A percentile compares a stretch with the other conserved stretches of the same genome.
Evolutionary conservation across 2,329 filamentous ascomycete genomes (phyloP).

Genomic region (Orbilia ellipsospora): DNA sequence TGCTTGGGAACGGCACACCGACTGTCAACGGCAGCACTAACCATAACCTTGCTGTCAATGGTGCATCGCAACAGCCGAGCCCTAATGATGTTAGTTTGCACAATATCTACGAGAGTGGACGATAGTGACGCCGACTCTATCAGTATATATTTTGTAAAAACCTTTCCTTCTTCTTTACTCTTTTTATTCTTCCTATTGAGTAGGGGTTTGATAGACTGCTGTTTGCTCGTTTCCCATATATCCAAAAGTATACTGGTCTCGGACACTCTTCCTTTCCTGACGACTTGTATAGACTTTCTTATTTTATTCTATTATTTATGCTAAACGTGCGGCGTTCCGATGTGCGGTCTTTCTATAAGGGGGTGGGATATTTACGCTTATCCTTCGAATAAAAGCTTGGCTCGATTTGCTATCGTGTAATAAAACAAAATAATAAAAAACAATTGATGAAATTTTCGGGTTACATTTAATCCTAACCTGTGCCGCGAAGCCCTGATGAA

Average conservation of each 20-base stretch:
- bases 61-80: slow-evolving; percentile 40
- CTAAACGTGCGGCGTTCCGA: too few relatives aligned
- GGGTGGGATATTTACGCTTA: too few relatives aligned
- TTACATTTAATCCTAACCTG: too few relatives aligned
- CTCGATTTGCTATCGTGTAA: too few relatives aligned
- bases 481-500: too few relatives aligned
- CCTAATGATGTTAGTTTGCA: slow-evolving; percentile 54
- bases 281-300: too few relatives aligned
- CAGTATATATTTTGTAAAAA: slow-evolving; percentile 1
- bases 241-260: neutral
- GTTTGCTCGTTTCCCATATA: neutral
- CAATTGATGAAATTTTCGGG: too few relatives aligned
- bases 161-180: neutral
- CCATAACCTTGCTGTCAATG: slow-evolving; percentile 12
- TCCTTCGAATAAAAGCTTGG: too few relatives aligned
- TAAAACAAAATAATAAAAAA: too few relatives aligned
- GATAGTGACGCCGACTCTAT: slow-evolving; percentile 34
- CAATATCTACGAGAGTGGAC: slow-evolving; percentile 52
- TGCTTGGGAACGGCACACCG: slow-evolving; percentile 70
- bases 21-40: slow-evolving; percentile 65
- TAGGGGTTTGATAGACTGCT: slow-evolving; percentile 5
- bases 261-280: too few relatives aligned
- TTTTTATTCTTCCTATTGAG: neutral
- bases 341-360: too few relatives aligned
- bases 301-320: too few relatives aligned